Evolutionary conservation across 108 stramenopile species (phyloP).

Genomic region (Cyclotella sp.): DNA sequence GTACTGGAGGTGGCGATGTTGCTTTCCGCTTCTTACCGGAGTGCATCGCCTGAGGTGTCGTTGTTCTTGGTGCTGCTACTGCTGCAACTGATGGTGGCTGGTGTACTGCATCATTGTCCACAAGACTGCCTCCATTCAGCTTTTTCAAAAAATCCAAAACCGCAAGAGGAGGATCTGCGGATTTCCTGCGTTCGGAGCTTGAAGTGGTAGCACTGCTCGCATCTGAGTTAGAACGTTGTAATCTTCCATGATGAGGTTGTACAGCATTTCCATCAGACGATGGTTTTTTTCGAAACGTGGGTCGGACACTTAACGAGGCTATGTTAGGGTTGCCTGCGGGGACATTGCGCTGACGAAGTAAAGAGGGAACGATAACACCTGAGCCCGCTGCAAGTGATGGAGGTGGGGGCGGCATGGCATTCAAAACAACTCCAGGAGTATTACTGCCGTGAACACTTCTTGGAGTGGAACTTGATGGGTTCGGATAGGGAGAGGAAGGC

Average conservation of each 20-base stretch:
- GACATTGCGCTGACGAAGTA: neutral
- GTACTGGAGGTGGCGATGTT: neutral
- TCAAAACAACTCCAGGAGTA: conserved; percentile 3
- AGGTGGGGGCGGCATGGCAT: conserved; percentile 24
- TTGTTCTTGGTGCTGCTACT: neutral
- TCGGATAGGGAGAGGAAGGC: conserved; percentile 1
- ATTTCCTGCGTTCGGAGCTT: neutral
- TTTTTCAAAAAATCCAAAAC: conserved; percentile 38
- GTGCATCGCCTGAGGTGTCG: neutral
- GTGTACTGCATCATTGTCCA: neutral
- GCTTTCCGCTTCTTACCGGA: neutral
- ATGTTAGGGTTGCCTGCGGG: too few species aligned
- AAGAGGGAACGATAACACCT: neutral
- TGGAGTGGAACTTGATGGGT: neutral
- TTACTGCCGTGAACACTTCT: neutral
- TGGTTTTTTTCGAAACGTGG: neutral
- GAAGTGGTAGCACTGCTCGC: neutral
- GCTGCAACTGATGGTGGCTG: neutral
- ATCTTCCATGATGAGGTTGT: neutral
- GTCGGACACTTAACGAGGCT: neutral
- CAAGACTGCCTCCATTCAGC: conserved; percentile 20
- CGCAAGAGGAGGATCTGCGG: conserved; percentile 30
- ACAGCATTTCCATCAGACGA: neutral
- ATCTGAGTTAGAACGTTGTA: conserved; percentile 10
- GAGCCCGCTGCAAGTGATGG: neutral